Evolutionary conservation across 1,284 basidiomycete genomes (phyloP).

Genomic region (Vanrija sp.): DNA sequence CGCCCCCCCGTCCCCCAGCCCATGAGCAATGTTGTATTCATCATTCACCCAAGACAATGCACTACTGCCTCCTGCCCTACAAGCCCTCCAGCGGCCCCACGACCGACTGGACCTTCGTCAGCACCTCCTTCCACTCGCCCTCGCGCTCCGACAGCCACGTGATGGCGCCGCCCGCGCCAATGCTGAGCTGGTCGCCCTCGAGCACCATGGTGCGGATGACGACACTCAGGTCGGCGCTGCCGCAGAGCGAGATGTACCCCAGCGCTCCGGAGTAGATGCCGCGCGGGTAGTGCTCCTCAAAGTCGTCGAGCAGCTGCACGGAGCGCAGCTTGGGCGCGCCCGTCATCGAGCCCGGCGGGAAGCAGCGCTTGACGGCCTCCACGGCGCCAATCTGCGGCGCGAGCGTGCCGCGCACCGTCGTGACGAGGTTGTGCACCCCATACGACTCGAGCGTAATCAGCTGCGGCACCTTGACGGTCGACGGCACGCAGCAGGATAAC

Average conservation of each 20-base stretch:
- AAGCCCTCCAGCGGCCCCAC: slow-evolving; percentile 28
- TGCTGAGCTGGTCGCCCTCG: slow-evolving; percentile 55
- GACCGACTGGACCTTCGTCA: slow-evolving; percentile 64
- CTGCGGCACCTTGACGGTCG: slow-evolving; percentile 72
- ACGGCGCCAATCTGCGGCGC: slow-evolving; percentile 55
- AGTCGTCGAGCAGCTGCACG: slow-evolving; percentile 78
- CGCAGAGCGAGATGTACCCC: slow-evolving; percentile 87
- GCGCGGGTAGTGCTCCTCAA: slow-evolving; percentile 66
- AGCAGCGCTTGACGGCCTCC: slow-evolving; percentile 70
- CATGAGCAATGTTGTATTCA: too few species aligned
- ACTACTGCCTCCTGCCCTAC: slow-evolving; percentile 1
- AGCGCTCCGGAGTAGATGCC: slow-evolving; percentile 91
- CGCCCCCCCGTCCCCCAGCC: too few species aligned
- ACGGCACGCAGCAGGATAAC: slow-evolving; percentile 64
- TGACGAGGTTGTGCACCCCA: slow-evolving; percentile 94
- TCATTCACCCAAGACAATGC: neutral
- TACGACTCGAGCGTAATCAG: slow-evolving; percentile 91
- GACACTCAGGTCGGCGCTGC: slow-evolving; percentile 89
- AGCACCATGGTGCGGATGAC: slow-evolving; percentile 90
- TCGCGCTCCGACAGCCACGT: slow-evolving; percentile 84
- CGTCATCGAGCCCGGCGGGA: slow-evolving; percentile 97
- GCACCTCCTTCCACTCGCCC: slow-evolving; percentile 92
- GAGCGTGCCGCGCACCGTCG: slow-evolving; percentile 74
- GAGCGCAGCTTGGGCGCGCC: slow-evolving; percentile 94
- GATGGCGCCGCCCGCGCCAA: slow-evolving; percentile 94